Base-by-base conservation (phyloP, 345 rosid genomes). In the Syzygium aromaticum region DNA sequence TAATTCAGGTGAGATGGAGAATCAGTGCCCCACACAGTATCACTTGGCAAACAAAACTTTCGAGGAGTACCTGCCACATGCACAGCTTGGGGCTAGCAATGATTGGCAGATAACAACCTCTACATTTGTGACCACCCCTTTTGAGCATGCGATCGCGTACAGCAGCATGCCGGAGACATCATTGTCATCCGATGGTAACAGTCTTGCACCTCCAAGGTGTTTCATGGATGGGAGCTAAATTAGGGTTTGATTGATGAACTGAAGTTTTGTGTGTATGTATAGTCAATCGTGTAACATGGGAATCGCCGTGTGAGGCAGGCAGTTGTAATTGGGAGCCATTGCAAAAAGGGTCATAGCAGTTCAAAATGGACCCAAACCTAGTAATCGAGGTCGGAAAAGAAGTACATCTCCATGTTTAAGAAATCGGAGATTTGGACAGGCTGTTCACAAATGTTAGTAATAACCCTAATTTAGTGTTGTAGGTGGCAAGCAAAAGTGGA, bases 301-400 rank as follows among this genome's bases (percentile, higher is more conserved):
- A 21, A 33, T 67, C 25, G 43, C 43, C 80, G 17, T 19, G 49
- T 67, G 46, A 73, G 27, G 49, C 80, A 21, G 38, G 80, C 49
- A 19, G 46, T 11, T 40, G 49, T 38, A 38, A 49, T 38, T 21
- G 27, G 80, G 5, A 54, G 5, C 93, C 91, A 9, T 97, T 94
- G 98, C 88, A 95, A 33, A 96, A 96, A 89, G 98, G 98, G 11
- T 93, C 98, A 3, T 95, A 93, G 10, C 94, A 96, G 99, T 95
- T 97, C 15, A 96, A 94, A 73, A 90, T 95, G 83, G 94, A 97
- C 86, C 94, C 96, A 2, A 91, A 87, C 21, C 89, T 96, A 1
- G 97, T 95, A 12, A 1, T 90, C 2, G 93, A 92, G 8, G 93
- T 94, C 95, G 0, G 98, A 97, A 85, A 63, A n/a, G 8, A 91